These are phyloP conservation scores for Podospora sp. DNA, from an alignment of 495 filamentous ascomycete genomes.

Conservation along the genomic window DNA sequence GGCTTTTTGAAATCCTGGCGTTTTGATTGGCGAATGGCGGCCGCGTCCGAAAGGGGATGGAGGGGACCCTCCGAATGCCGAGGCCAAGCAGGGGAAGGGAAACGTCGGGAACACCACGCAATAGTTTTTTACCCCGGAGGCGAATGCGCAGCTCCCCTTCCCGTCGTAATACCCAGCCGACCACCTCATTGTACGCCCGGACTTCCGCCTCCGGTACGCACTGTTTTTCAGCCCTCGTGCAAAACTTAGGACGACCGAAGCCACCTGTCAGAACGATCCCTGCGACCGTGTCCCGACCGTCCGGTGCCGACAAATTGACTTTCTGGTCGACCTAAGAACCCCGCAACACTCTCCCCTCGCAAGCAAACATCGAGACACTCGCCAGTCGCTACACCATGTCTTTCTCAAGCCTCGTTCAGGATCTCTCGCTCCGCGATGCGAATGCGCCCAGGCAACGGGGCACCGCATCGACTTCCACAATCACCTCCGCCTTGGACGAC, in stretches of 20 bases:
- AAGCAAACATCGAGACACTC: background rate
- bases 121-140: background rate
- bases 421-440: slow-evolving; percentile 69
- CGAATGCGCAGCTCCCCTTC: background rate
- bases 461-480: slow-evolving; percentile 38
- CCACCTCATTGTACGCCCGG: background rate
- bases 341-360: background rate
- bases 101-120: background rate
- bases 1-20: slow-evolving; percentile 25
- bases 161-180: background rate
- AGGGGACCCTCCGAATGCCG: slow-evolving; percentile 23
- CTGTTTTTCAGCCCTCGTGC: background rate
- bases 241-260: background rate
- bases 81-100: slow-evolving; percentile 14
- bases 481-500: slow-evolving; percentile 56
- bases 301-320: slow-evolving; percentile 4
- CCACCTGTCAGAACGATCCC: background rate
- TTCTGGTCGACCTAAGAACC: background rate
- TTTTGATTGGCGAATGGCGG: slow-evolving; percentile 29
- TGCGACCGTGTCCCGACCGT: slow-evolving; percentile 3
- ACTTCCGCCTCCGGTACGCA: background rate
- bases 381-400: slow-evolving; percentile 62
- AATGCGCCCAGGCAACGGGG: slow-evolving; percentile 46
- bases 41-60: slow-evolving; percentile 10
- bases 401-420: slow-evolving; percentile 86